Evolutionary conservation across 805 yeast genomes (phyloP), one percentile per base, ranked within the genome.

Genomic region (Yamadazyma insecticola): DNA sequence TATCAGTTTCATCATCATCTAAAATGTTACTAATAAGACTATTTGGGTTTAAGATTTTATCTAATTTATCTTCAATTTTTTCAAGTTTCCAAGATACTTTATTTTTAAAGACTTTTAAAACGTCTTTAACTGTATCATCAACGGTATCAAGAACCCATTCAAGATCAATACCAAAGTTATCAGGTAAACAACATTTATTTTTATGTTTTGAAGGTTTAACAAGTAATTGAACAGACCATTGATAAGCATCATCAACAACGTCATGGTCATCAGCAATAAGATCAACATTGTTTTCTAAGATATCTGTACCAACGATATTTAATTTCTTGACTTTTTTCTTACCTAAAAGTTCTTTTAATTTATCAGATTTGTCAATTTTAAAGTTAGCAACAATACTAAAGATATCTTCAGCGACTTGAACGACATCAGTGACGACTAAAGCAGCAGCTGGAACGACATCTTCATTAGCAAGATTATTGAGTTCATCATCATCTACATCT

Each of bases 101-200:
- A 7, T 26, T 3, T 21, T 34, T 29, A 28, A 38, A 38, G 4
- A 34, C 19, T 6, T 24, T 22, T 10, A 28, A 16, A 16, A 34
- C 23, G 16, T 26, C 35, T 8, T 15, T 26, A 4, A 28, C 13
- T 13, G 28, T 14, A 15, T 33, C 37, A 23, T 28, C 30, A 5
- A 22, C 21, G 13, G 22, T 18, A 17, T 38, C 28, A 5, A 23
- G 13, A 13, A 24, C 13, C 43, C 40, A 39, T 6, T 36, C 38
- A 27, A 36, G 36, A n/a, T 35, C 23, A 29, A 53, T 45, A 12
- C 38, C 36, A 36, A 53, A 50, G 21, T 37, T 41, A 18, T 37
- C 32, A 20, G 57, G 58, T 30, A 53, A 46, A 43, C 57, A 51
- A 43, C 47, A 47, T 32, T 41, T 39, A 21, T 44, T 45, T 13